Evolutionary conservation across 805 yeast species (phyloP).

Genomic region (Sugiyamaella boreocaroliniensis): DNA sequence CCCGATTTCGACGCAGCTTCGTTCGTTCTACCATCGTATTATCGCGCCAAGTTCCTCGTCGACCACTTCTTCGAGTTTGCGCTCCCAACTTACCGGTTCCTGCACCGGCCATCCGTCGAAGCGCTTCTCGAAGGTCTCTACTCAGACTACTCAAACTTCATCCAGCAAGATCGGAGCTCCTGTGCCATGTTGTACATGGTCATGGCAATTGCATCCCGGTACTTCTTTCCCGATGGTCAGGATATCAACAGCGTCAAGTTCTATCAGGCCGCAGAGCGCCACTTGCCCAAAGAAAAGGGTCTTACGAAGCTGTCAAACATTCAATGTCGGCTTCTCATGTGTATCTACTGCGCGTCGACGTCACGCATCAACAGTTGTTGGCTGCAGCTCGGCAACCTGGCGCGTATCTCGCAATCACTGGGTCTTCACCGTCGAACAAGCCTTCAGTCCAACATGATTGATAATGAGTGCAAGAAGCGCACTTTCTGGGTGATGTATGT

Average conservation of each 20-base stretch:
- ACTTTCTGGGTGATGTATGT: slow-evolving; percentile 9
- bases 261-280: slow-evolving; percentile 7
- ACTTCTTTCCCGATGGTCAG: background rate
- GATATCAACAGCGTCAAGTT: slow-evolving; percentile 1
- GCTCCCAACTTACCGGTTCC: slow-evolving; percentile 4
- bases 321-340: slow-evolving; percentile 6
- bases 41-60: slow-evolving; percentile 3
- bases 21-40: slow-evolving; percentile 3
- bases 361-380: slow-evolving; percentile 6
- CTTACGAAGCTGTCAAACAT: slow-evolving; percentile 3
- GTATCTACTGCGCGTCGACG: slow-evolving; percentile 1
- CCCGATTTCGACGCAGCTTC: slow-evolving; percentile 5
- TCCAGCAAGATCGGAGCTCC: slow-evolving; percentile 3
- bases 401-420: slow-evolving; percentile 4
- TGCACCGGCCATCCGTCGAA: slow-evolving; percentile 4
- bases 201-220: slow-evolving; percentile 2
- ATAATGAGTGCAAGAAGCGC: slow-evolving; percentile 5
- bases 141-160: background rate
- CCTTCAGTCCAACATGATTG: background rate
- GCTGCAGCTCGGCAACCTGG: slow-evolving; percentile 5
- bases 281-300: background rate
- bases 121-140: slow-evolving; percentile 6
- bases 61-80: slow-evolving; percentile 4
- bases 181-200: slow-evolving; percentile 8
- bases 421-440: slow-evolving; percentile 2